These are phyloP conservation scores for Fusarium cyanostomum DNA, from an alignment of 2,329 filamentous ascomycete species.

Conservation along the genomic window DNA sequence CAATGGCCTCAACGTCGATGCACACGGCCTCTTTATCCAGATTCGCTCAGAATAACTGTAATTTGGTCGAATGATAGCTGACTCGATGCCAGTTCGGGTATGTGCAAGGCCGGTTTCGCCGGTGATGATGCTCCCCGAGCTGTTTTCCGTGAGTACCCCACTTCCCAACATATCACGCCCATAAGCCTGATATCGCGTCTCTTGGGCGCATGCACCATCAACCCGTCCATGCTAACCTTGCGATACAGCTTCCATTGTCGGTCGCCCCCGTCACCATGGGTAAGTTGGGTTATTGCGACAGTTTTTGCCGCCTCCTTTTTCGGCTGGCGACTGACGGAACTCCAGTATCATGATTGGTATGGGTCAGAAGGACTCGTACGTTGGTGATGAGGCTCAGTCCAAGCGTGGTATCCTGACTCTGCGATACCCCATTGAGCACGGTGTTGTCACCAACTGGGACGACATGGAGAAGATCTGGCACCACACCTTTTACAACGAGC, in stretches of 20 bases:
- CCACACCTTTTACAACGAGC: slow-evolving; percentile 99
- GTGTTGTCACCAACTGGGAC: slow-evolving; percentile 99
- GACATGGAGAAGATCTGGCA: slow-evolving; percentile 99
- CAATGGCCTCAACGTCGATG: slow-evolving; percentile 25
- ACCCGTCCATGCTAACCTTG: slow-evolving; percentile 49
- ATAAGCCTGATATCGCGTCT: slow-evolving; percentile 29
- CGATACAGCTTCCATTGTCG: slow-evolving; percentile 91
- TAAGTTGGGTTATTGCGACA: slow-evolving; percentile 63
- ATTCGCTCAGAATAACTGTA: slow-evolving; percentile 4
- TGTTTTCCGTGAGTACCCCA: slow-evolving; percentile 92
- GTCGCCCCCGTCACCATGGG: slow-evolving; percentile 99
- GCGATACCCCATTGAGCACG: slow-evolving; percentile 99
- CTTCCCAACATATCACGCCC: slow-evolving; percentile 38
- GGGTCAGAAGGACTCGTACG: slow-evolving; percentile 99
- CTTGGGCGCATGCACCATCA: slow-evolving; percentile 17
- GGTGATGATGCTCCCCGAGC: slow-evolving; percentile 99
- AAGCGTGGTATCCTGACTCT: slow-evolving; percentile 99
- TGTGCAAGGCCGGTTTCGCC: slow-evolving; percentile 99
- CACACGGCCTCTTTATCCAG: slow-evolving; percentile 6
- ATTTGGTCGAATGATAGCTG: slow-evolving; percentile 44
- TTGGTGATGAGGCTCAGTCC: slow-evolving; percentile 99
- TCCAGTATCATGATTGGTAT: slow-evolving; percentile 99
- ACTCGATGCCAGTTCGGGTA: slow-evolving; percentile 84
- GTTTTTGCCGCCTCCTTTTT: slow-evolving; percentile 23
- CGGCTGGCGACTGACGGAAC: slow-evolving; percentile 28